phyloP scores from a whole-genome alignment of 2,329 filamentous ascomycete species.

The Bipolaris sorokiniana region DNA sequence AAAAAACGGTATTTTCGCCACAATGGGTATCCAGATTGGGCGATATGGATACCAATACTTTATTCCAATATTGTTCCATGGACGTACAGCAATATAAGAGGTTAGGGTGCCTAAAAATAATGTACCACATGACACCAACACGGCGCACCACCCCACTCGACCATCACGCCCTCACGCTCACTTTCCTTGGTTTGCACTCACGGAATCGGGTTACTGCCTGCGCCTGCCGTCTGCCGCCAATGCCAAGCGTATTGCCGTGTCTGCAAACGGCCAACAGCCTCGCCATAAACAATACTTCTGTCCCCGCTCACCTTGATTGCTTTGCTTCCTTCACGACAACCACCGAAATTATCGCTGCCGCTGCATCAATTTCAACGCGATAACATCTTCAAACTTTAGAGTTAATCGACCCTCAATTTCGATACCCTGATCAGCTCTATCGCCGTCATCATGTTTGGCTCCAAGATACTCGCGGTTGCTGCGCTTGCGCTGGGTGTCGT shows the following conservation, averaged over 20 bases:
- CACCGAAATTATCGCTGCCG: slow-evolving; percentile 28
- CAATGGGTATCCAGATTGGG: neutral
- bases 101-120: neutral
- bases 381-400: slow-evolving; percentile 26
- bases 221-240: slow-evolving; percentile 8
- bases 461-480: slow-evolving; percentile 33
- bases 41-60: neutral
- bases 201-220: slow-evolving; percentile 1
- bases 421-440: slow-evolving; percentile 17
- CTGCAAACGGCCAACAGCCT: slow-evolving; percentile 11
- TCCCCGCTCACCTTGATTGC: slow-evolving; percentile 4
- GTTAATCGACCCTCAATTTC: slow-evolving; percentile 24
- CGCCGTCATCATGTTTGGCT: slow-evolving; percentile 34
- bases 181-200: slow-evolving; percentile 4
- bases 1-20: neutral
- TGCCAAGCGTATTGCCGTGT: slow-evolving; percentile 4
- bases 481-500: slow-evolving; percentile 28
- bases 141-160: slow-evolving; percentile 6
- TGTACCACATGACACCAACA: slow-evolving; percentile 15
- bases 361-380: slow-evolving; percentile 31
- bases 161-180: slow-evolving; percentile 22
- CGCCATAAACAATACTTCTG: slow-evolving; percentile 18
- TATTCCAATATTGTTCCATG: slow-evolving; percentile 10
- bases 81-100: neutral
- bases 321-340: slow-evolving; percentile 7